Base-by-base conservation (phyloP, 805 yeast genomes). In the Candida vartiovaarae region DNA sequence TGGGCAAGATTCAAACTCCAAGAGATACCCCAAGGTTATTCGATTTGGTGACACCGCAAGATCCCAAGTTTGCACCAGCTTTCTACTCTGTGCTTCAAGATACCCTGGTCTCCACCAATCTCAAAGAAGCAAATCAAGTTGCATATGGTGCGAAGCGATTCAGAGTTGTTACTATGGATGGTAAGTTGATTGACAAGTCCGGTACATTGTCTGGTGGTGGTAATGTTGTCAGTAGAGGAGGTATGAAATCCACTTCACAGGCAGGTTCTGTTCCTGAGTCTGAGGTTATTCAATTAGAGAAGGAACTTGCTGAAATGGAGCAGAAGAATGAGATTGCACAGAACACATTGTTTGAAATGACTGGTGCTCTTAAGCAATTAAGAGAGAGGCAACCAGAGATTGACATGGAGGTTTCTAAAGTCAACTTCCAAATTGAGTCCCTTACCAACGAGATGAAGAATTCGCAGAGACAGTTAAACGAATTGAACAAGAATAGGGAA, bases 161-260 rank as follows among this genome's bases (percentile, higher is more conserved):
- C 73, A 75, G 95, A 54, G 98, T 91, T 25, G 98, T 95, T 0
- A 89, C 98, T 0, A 61, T 89, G 7, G 95, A 86, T 61, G 99
- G 99, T 25, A 84, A 88, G 54, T 68, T 93, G 24, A 91, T 93
- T 44, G 97, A 90, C 55, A 79, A 82, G 11, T 84, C 95, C 2
- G 99, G 99, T 63, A 86, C 97, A 1, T 81, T 95, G 82, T 80
- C 95, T 38, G 99, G 99, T 55, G 99, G 99, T 65, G 99, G 98
- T 42, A 75, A 72, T 43, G 68, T 74, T 34, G 75, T 72, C 7
- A 72, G 75, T 15, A 74, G 74, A 40, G 99, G 98, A 5, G 82
- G 84, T 3, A 88, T 93, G 95, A 78, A 72, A 45, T 55, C 63
- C 1, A 51, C 61, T 0, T 47, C 56, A 1, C 69, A 75, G 20